These are phyloP conservation scores for Neocucurbitaria cava DNA, from an alignment of 2,329 filamentous ascomycete genomes.

Conservation along the genomic window DNA sequence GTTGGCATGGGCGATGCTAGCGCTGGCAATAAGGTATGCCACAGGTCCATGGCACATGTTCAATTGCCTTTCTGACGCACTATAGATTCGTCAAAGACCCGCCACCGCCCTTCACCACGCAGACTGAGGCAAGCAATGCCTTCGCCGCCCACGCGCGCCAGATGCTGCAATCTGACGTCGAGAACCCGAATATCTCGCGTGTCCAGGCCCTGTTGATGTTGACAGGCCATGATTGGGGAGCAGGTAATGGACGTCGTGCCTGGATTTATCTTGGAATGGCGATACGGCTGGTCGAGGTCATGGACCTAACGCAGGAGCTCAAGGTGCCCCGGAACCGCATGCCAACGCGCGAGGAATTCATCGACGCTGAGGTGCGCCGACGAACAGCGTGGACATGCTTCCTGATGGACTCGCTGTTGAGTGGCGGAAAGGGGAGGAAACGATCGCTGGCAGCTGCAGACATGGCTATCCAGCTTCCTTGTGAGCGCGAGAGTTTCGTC, in stretches of 20 bases:
- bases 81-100: constrained; percentile 48
- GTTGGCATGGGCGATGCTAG: constrained; percentile 53
- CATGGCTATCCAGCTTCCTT: constrained; percentile 50
- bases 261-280: constrained; percentile 54
- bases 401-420: constrained; percentile 52
- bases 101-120: constrained; percentile 43
- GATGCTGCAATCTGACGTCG: constrained; percentile 50
- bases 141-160: constrained; percentile 51
- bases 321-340: constrained; percentile 37
- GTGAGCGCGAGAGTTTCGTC: constrained; percentile 49
- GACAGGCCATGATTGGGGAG: constrained; percentile 56
- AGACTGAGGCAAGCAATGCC: constrained; percentile 51
- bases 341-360: constrained; percentile 49
- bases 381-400: constrained; percentile 53
- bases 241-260: constrained; percentile 50
- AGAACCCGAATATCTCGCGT: constrained; percentile 48
- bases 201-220: constrained; percentile 53
- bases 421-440: constrained; percentile 51
- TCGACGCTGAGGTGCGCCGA: constrained; percentile 50
- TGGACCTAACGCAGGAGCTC: constrained; percentile 49
- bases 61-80: not conserved
- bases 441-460: constrained; percentile 43
- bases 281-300: constrained; percentile 50
- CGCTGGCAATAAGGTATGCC: constrained; percentile 47
- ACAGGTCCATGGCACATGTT: not conserved